Percentiles rank a stretch among this genome's conserved stretches.
These are phyloP conservation scores for Mycena citricolor DNA, from an alignment of 1,284 basidiomycete genomes.

Conservation along the genomic window DNA sequence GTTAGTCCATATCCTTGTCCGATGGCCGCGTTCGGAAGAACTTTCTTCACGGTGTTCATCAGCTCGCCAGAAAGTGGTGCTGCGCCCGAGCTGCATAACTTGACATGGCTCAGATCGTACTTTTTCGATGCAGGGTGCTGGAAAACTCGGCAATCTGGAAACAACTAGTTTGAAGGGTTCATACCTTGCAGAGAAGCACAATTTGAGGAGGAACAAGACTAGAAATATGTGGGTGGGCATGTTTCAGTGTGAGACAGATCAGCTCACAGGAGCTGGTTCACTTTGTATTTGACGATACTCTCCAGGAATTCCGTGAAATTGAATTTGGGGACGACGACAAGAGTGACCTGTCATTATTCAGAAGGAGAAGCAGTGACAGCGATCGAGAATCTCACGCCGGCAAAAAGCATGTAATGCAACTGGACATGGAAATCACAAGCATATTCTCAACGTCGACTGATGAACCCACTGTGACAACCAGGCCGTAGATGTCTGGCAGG, in stretches of 20 bases:
- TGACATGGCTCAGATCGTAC: slow-evolving; percentile 42
- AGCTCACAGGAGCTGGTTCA: slow-evolving; percentile 43
- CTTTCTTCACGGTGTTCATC: slow-evolving; percentile 32
- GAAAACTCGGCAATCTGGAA: too few species aligned
- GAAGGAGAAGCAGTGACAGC: not conserved
- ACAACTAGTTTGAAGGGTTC: slow-evolving; percentile 5
- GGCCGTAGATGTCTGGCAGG: slow-evolving; percentile 45
- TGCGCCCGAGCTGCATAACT: slow-evolving; percentile 44
- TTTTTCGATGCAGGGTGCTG: slow-evolving; percentile 39
- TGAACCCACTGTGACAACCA: slow-evolving; percentile 42
- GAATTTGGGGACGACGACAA: slow-evolving; percentile 48
- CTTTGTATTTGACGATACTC: slow-evolving; percentile 36
- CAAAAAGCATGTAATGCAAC: slow-evolving; percentile 45
- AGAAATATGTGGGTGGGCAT: slow-evolving; percentile 2
- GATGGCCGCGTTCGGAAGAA: slow-evolving; percentile 44
- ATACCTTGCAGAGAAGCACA: slow-evolving; percentile 48
- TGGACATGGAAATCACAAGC: slow-evolving; percentile 20
- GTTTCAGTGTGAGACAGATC: slow-evolving; percentile 1
- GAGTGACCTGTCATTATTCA: slow-evolving; percentile 32
- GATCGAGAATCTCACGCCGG: slow-evolving; percentile 36
- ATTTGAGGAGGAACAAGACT: slow-evolving; percentile 50
- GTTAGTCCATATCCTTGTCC: slow-evolving; percentile 53
- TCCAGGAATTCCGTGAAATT: slow-evolving; percentile 40
- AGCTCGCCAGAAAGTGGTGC: slow-evolving; percentile 47
- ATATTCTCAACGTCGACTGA: not conserved